These are phyloP conservation scores for Benincasa hispida DNA, from an alignment of 306 rosid genomes.

Conservation along the genomic window DNA sequence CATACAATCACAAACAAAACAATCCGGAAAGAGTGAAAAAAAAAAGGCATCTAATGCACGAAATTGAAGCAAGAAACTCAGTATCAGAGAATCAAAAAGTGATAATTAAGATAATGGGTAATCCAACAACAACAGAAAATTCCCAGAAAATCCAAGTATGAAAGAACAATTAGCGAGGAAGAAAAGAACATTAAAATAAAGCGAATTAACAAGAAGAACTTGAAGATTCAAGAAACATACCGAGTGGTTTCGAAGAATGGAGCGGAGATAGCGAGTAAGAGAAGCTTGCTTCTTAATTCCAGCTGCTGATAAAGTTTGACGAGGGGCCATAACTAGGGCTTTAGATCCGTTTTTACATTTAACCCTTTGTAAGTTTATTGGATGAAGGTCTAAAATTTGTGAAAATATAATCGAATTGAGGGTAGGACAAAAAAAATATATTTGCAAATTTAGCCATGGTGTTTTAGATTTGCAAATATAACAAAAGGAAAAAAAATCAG, in stretches of 20 bases:
- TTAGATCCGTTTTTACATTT: not conserved
- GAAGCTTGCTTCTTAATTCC: not conserved
- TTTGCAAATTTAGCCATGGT: no score
- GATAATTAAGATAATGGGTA: not conserved
- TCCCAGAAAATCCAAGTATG: not conserved
- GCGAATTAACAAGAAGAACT: not conserved
- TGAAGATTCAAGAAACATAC: not conserved
- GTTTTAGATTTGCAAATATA: no score
- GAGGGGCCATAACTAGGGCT: conserved; percentile 12
- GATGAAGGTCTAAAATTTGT: no score
- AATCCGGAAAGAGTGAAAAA: not conserved
- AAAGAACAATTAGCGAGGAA: not conserved
- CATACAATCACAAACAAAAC: not conserved
- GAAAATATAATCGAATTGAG: no score
- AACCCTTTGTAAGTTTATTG: not conserved
- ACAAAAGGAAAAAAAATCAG: no score
- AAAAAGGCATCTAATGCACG: not conserved
- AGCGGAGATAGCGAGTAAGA: not conserved
- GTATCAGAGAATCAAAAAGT: not conserved
- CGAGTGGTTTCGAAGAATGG: not conserved
- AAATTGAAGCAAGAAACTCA: not conserved
- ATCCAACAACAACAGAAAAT: not conserved
- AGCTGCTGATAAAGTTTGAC: conserved; percentile 1
- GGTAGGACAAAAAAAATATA: no score
- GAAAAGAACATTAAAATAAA: not conserved